Base-by-base conservation (phyloP, 805 yeast genomes). In the Pichia insulana region DNA sequence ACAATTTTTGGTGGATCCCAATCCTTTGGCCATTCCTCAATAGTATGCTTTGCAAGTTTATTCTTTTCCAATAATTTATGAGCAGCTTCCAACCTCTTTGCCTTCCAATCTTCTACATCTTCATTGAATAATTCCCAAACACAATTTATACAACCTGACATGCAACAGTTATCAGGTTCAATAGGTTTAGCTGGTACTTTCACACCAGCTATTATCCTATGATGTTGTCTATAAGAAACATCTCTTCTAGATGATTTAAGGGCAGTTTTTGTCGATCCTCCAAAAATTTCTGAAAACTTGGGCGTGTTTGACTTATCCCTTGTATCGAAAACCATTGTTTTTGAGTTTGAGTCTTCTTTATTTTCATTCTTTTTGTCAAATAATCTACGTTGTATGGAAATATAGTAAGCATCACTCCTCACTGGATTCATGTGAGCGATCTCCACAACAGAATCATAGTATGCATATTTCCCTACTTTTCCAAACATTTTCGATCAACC, bases 91-190 rank as follows among this genome's bases (percentile, higher is more conserved):
- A 62, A 63, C 16, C 95, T 67, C 54, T 68, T 62, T 1, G 48
- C 57, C 53, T 78, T 76, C 96, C 96, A 92, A 28, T 86, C 86
- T 48, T 77, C 80, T 39, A 89, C 55, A 58, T 92, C 97, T 41
- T 90, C 97, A 50, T 83, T 80, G 58, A 77, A 90, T 42, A 85
- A 65, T 53, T 89, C 96, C 97, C 97, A 92, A 2, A 90, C 97
- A 61, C 98, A 90, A 62, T 90, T 88, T 26, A 86, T 79, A 61
- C 98, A 90, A 1, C 98, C 98, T 44, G 92, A 80, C 95, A 88
- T 88, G 62, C 98, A 90, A 61, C 98, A 90, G 60, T 90, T 88
- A 52, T 89, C 95, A 2, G 97, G 97, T 52, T 86, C 96, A 4
- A 64, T 67, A 0, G 98, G 97, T 56, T 71, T 74, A n/a, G 74